These are phyloP conservation scores for Dryadomyces quercivorus DNA, from an alignment of 2,329 filamentous ascomycete genomes.

Conservation along the genomic window DNA sequence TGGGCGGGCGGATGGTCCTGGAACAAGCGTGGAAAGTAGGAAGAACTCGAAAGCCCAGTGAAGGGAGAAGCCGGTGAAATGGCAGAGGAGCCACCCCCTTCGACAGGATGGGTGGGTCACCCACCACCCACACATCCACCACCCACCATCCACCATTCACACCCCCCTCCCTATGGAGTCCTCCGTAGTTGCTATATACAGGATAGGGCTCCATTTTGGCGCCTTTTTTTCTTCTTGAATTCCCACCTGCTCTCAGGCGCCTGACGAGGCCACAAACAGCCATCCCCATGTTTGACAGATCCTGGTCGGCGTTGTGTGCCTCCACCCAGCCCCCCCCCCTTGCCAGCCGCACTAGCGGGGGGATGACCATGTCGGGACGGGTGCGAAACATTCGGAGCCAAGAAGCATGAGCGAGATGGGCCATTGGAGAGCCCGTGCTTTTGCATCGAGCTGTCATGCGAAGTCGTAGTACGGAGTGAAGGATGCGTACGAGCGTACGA, in stretches of 20 bases:
- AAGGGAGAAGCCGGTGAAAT: neutral
- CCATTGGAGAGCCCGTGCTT: neutral
- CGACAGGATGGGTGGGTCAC: too few species aligned
- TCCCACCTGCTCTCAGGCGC: constrained; percentile 1
- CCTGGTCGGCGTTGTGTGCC: constrained; percentile 8
- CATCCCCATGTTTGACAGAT: constrained; percentile 11
- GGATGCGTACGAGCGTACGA: neutral
- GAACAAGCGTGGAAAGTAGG: constrained; percentile 6
- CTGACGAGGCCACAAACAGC: constrained; percentile 4
- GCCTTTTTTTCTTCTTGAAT: neutral
- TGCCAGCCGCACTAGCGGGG: constrained; percentile 6
- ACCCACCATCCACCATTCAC: neutral
- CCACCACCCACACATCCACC: neutral
- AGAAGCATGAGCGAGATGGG: neutral
- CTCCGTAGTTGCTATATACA: too few species aligned
- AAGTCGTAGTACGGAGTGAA: neutral
- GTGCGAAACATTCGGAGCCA: constrained; percentile 4
- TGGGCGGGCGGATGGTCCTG: constrained; percentile 1
- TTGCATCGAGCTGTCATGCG: neutral
- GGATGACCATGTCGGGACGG: constrained; percentile 4
- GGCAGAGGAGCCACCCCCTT: neutral
- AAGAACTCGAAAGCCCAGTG: neutral
- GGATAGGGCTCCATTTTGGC: neutral
- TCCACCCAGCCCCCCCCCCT: constrained; percentile 1
- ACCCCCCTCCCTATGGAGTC: too few species aligned